These are phyloP conservation scores for Paramecium sexaurelia DNA, from an alignment of 73 alveolate genomes.

Conservation along the genomic window DNA sequence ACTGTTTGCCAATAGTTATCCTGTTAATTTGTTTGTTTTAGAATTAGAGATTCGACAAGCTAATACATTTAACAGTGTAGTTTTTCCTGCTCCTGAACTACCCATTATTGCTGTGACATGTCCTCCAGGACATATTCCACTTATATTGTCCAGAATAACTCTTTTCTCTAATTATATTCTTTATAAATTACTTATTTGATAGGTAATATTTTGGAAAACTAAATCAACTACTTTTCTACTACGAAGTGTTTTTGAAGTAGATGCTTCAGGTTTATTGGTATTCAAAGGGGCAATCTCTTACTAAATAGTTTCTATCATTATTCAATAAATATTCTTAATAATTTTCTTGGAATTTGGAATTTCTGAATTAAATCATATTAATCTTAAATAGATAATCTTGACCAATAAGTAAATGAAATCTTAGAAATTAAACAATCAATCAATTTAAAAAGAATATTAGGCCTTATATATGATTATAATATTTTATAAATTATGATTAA, in stretches of 20 bases:
- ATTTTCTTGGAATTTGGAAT: not conserved
- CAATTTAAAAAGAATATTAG: not conserved
- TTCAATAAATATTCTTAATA: not conserved
- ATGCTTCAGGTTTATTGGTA: not conserved
- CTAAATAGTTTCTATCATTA: not conserved
- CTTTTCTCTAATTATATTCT: not conserved
- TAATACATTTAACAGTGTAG: constrained; percentile 87
- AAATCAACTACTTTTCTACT: constrained; percentile 4
- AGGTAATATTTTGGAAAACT: constrained; percentile 24
- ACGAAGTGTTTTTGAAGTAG: not conserved
- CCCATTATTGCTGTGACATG: constrained; percentile 91
- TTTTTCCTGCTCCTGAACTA: constrained; percentile 97
- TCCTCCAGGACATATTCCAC: constrained; percentile 91
- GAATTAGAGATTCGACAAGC: constrained; percentile 80
- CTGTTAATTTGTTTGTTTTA: constrained; percentile 70
- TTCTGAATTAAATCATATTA: not conserved
- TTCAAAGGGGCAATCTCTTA: not conserved
- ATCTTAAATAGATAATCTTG: too few relatives aligned
- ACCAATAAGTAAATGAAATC: too few relatives aligned
- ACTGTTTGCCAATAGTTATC: constrained; percentile 65
- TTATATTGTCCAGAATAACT: constrained; percentile 75
- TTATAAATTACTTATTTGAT: not conserved
- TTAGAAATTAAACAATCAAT: not conserved
- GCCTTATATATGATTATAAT: not conserved
- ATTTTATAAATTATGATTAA: not conserved